Base-by-base conservation (phyloP, 2,329 filamentous ascomycete species). In the Colletotrichum tofieldiae region DNA sequence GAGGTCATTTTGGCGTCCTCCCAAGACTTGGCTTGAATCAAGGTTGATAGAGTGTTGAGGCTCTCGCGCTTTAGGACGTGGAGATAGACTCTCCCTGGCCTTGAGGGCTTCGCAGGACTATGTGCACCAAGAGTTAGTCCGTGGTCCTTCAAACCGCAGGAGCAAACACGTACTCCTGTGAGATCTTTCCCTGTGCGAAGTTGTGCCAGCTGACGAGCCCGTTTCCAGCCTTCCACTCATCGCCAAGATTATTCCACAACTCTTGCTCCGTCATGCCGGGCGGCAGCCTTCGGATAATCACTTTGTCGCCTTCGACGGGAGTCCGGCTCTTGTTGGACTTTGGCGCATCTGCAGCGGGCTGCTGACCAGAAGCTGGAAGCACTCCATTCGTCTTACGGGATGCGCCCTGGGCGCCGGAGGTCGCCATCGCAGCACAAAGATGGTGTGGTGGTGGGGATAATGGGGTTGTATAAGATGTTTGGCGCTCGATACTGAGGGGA, bases 131-230 rank as follows among this genome's bases (percentile, higher is more conserved):
- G 14, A 52, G 41, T 73, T 55, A 67, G 39, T 37, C 64, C 37
- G 56, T 47, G 60, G 69, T 35, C 66, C 63, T 45, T 23, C 26
- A 54, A 35, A 20, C 29, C n/a, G 41, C 35, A 23, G 35, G 56
- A 37, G 35, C n/a, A 35, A 39, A 20, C 58, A 83, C 91, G 76
- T 85, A 97, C 95, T 98, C 94, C 79, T 91, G 93, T 1, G 95
- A 95, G 55, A 96, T 86, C 80, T 98, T 97, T 70, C 89, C 89
- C 2, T 81, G 76, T 8, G 82, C 81, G 75, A 86, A 99, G 60
- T 88, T 88, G 75, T 93, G 86, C 94, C 94, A 98, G 80, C 97
- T 95, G 16, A 97, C 90, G 79, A 92, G 96, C 41, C 94, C 94
- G 59, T 89, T 89, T n/a, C 93, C 93, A 4, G 89, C 77, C 77